phyloP scores from a whole-genome alignment of 192 early-diverging fungal genomes.

The Allomyces macrogynus region DNA sequence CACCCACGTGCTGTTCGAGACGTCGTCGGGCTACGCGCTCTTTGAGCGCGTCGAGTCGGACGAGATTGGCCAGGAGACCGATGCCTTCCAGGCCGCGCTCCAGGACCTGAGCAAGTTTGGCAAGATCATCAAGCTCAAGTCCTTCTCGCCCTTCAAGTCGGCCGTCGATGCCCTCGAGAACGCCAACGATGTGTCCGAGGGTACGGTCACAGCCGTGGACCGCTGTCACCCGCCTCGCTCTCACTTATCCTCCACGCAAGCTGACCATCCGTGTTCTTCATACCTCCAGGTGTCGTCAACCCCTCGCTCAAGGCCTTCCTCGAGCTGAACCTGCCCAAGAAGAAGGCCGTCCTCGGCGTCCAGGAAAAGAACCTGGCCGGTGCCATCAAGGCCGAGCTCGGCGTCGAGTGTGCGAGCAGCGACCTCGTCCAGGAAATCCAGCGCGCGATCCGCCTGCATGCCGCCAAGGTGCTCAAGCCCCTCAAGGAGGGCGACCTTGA shows the following conservation, averaged over 20 bases:
- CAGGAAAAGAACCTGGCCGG: conserved; percentile 49
- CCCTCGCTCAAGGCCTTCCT: conserved; percentile 77
- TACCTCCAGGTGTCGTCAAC: conserved; percentile 54
- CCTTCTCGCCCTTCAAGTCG: conserved; percentile 91
- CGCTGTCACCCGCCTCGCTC: neutral
- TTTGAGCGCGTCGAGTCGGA: conserved; percentile 85
- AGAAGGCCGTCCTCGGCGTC: conserved; percentile 57
- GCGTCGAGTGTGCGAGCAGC: conserved; percentile 56
- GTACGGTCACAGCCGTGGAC: no score
- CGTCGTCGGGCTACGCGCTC: conserved; percentile 87
- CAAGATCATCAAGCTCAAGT: conserved; percentile 76
- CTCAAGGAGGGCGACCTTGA: conserved; percentile 84
- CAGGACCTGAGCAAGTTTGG: conserved; percentile 74
- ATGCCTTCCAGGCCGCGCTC: conserved; percentile 61
- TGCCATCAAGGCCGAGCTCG: conserved; percentile 53
- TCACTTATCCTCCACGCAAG: neutral
- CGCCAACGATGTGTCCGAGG: conserved; percentile 95
- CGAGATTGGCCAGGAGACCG: conserved; percentile 85
- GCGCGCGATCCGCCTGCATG: conserved; percentile 82
- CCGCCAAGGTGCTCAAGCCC: conserved; percentile 67
- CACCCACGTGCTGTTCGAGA: conserved; percentile 72
- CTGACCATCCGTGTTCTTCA: conserved; percentile 3
- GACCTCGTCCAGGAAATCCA: conserved; percentile 73
- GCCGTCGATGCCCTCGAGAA: conserved; percentile 96
- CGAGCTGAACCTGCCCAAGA: conserved; percentile 78